Evolutionary conservation across 2,329 filamentous ascomycete species (phyloP).

Genomic region (Thelonectria blattea): DNA sequence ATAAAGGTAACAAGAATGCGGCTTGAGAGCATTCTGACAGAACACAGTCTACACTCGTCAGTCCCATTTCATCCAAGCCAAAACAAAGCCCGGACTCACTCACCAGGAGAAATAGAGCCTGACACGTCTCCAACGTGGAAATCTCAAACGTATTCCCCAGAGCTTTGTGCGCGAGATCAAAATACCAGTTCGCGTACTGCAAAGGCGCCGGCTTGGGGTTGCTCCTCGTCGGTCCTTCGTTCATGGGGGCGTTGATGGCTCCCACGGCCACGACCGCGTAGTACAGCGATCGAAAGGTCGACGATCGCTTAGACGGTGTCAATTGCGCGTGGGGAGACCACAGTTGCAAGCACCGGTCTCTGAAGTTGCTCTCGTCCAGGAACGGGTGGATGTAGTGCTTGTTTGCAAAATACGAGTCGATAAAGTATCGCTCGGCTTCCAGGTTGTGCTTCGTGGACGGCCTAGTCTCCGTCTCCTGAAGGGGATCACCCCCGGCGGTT

Average conservation of each 20-base stretch:
- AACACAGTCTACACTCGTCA: background rate
- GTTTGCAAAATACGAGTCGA: slow-evolving; percentile 8
- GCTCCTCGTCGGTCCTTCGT: background rate
- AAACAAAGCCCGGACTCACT: background rate
- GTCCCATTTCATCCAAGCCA: background rate
- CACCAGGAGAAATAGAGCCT: slow-evolving; percentile 4
- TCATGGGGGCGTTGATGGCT: slow-evolving; percentile 4
- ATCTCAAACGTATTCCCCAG: slow-evolving; percentile 7
- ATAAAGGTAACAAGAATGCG: slow-evolving; percentile 5
- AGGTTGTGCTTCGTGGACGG: background rate
- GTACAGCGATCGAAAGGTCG: slow-evolving; percentile 2
- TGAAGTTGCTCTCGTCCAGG: background rate
- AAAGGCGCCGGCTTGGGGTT: background rate
- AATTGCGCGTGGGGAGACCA: background rate
- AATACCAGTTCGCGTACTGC: slow-evolving; percentile 4
- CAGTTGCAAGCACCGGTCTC: background rate
- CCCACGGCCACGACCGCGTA: slow-evolving; percentile 4
- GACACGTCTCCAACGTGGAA: background rate
- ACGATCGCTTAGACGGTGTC: background rate
- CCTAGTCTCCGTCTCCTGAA: too few relatives aligned
- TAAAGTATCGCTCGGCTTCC: slow-evolving; percentile 1
- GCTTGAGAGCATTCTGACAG: slow-evolving; percentile 9
- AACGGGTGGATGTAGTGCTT: slow-evolving; percentile 8
- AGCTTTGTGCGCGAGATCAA: slow-evolving; percentile 6
- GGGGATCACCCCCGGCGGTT: background rate